Conservation (phyloP, 129 eudicot genomes). For the Flaveria sonorensis region DNA sequence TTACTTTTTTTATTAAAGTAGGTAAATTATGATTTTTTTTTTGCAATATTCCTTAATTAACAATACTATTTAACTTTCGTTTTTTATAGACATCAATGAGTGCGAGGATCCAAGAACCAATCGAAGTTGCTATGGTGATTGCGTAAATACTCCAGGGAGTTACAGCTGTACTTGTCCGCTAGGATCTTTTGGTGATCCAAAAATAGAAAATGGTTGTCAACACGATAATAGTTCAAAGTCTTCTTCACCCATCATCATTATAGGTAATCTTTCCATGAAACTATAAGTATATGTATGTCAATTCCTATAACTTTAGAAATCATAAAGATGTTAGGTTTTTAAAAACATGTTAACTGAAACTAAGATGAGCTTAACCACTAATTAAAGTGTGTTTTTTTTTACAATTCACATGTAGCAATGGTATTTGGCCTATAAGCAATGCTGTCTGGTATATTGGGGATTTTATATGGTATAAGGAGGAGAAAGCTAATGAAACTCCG, state of each 20-base stretch:
- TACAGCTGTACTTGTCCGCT: conserved; percentile 36
- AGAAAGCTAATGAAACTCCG: neutral
- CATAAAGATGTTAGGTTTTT: neutral
- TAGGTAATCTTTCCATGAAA: conserved; percentile 8
- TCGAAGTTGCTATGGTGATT: conserved; percentile 17
- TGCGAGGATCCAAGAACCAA: conserved; percentile 18
- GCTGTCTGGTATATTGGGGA: neutral
- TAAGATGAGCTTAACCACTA: neutral
- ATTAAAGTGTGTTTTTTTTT: neutral
- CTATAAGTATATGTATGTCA: neutral
- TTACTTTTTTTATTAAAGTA: too few species aligned
- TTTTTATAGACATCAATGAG: conserved; percentile 29
- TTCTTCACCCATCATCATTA: neutral
- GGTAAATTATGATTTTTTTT: too few species aligned
- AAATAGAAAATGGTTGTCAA: neutral
- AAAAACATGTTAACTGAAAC: neutral
- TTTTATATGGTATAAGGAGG: neutral
- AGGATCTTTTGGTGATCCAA: conserved; percentile 37
- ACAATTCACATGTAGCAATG: neutral
- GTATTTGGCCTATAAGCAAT: neutral
- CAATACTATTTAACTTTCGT: too few species aligned
- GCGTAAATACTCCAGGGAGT: conserved; percentile 36
- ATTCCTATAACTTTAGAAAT: neutral
- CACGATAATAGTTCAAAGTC: neutral
- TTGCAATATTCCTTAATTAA: too few species aligned